Base-by-base conservation (phyloP, 2,329 filamentous ascomycete species). In the Aspergillus bombycis region DNA sequence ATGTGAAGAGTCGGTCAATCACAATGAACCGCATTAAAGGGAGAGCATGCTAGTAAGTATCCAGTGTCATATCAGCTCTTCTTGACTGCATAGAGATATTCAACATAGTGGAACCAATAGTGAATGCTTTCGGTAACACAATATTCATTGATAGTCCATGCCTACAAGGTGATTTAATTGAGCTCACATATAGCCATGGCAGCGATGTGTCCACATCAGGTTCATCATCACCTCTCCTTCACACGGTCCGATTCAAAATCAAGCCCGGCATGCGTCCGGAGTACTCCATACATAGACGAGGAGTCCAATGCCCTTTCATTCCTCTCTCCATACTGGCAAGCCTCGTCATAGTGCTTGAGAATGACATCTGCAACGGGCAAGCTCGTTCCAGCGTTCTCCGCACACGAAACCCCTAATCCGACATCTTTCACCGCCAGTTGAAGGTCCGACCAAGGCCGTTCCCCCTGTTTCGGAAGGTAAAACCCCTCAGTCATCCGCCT, bases 381-480 rank as follows among this genome's bases (percentile, higher is more conserved):
- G 4, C 16, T 41, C 6, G 36, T 11, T 19, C 12, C 36, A 5
- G 16, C 36, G 3, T 19, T 41, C 16, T 41, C 36, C 12, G 83
- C 84, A 32, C 79, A 77, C 7, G 72, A 71, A 14, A 85, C 77
- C 0, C 82, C 84, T 67, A 85, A 81, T 0, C 80, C 78, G 0
- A 85, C 83, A 66, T 86, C 84, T 62, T 70, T 86, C 9, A 86
- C 76, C 0, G 82, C 84, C 4, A 86, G 71, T 26, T 80, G 78
- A 3, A 86, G 62, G 43, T 82, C 83, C 0, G 82, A 85, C 76
- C 77, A 81, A 2, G 83, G 83, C 7, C 55, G 48, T 60, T 63
- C 32, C 57, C 67, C 68, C 32, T 74, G 68, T 30, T 78, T 48
- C 12, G 73, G 74, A 0, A 74, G 65, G 23, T 75, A 75, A 5